These are phyloP conservation scores for Hygrophoropsis aurantiaca DNA, from an alignment of 768 basidiomycete genomes.

Conservation along the genomic window DNA sequence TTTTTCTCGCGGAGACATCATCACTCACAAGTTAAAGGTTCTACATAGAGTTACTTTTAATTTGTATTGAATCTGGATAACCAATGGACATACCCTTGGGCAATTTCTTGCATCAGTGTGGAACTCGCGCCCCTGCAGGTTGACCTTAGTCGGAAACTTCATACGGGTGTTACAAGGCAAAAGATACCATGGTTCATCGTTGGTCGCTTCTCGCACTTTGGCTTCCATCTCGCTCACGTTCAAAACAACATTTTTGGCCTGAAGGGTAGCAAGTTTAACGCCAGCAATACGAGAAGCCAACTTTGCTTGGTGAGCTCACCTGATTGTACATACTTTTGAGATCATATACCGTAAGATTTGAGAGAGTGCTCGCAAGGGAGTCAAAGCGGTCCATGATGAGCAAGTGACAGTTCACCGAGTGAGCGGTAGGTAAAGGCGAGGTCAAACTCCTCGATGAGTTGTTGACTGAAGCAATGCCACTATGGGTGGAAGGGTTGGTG, in stretches of 20 bases:
- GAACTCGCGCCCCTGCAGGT: slow-evolving; percentile 89
- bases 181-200: slow-evolving; percentile 95
- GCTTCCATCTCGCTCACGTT: slow-evolving; percentile 97
- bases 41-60: slow-evolving; percentile 41
- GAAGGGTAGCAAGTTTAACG: slow-evolving; percentile 7
- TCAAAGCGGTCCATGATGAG: slow-evolving; percentile 77
- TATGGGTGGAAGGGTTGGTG: no score
- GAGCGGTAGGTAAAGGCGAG: not conserved
- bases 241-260: slow-evolving; percentile 96
- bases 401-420: slow-evolving; percentile 2
- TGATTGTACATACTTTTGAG: slow-evolving; percentile 94
- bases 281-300: slow-evolving; percentile 3
- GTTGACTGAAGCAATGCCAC: not conserved
- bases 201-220: slow-evolving; percentile 95
- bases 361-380: slow-evolving; percentile 70
- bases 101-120: slow-evolving; percentile 97
- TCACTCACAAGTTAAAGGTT: slow-evolving; percentile 95
- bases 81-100: slow-evolving; percentile 80
- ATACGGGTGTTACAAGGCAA: not conserved
- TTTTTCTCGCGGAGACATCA: no score
- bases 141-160: slow-evolving; percentile 1
- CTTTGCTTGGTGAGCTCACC: slow-evolving; percentile 37
- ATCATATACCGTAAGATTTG: slow-evolving; percentile 88
- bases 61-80: slow-evolving; percentile 8
- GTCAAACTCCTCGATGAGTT: slow-evolving; percentile 2